Base-by-base conservation (phyloP, 108 stramenopile species). In the Nannochloropsis gaditana region DNA sequence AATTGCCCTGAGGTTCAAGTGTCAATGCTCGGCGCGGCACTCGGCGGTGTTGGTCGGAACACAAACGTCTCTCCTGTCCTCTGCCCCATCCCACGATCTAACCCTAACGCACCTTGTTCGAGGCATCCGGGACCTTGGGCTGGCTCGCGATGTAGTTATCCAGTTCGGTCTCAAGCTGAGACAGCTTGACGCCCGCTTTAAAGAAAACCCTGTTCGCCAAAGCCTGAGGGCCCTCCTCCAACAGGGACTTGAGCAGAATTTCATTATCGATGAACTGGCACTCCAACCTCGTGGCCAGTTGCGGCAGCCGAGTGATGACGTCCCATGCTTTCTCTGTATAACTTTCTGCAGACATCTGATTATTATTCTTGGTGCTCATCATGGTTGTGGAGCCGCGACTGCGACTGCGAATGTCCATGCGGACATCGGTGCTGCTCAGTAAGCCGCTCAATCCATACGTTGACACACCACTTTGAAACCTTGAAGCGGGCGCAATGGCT, bases 261-360 rank as follows among this genome's bases (percentile, higher is more conserved):
- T 89, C 87, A 21, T 83, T 89, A 82, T 92, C 91, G 19, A 92
- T 83, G 82, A 73, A 44, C 86, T 87, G 83, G 42, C 17, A 47
- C 43, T 41, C 41, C 43, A 82, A 17, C 81, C 43, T 19, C 19
- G 81, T 82, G 42, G 90, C 91, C 45, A 90, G 84, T 17, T 90
- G n/a, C 11, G 91, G 91, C 2, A 91, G 45, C 73, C 85, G 85
- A 43, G 85, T 80, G n/a, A 92, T 44, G 9, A 87, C 89, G 9
- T 86, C 90, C 87, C 87, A 92, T 15, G 91, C 91, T 42, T 91
- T 91, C 85, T 92, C 91, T 5, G 91, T 92, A 88, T 88, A 92
- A 5, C 43, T 21, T 43, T 91, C 90, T 31, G 90, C 84, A 73
- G 59, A 73, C 59, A 73, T 73, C n/a, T 73, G 59, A n/a, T 73